These are phyloP conservation scores for Pichia californica DNA, from an alignment of 805 yeast species.

Conservation along the genomic window DNA sequence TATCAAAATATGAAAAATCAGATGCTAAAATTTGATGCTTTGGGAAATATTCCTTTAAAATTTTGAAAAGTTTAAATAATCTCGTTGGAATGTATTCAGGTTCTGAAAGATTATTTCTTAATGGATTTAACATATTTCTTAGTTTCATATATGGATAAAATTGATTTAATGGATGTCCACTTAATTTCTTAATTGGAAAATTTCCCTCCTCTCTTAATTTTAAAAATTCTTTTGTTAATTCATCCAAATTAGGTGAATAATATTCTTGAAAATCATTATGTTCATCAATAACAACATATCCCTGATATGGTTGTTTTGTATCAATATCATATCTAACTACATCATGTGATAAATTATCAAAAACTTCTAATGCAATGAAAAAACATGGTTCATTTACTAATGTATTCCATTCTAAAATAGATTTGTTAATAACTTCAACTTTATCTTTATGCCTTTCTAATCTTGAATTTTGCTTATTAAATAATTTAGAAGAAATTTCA, in stretches of 20 bases:
- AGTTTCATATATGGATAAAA: conserved; percentile 35
- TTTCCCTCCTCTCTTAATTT: conserved; percentile 45
- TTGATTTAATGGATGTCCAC: conserved; percentile 55
- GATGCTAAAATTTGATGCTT: conserved; percentile 68
- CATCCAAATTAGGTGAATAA: conserved; percentile 55
- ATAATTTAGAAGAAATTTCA: conserved; percentile 62
- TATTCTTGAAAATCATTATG: conserved; percentile 72
- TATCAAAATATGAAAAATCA: conserved; percentile 56
- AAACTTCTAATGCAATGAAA: conserved; percentile 73
- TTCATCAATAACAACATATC: conserved; percentile 66
- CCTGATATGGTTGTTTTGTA: conserved; percentile 67
- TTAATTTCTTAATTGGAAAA: conserved; percentile 26
- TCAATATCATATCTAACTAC: conserved; percentile 65
- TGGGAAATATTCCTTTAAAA: conserved; percentile 61
- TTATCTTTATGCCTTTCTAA: conserved; percentile 40
- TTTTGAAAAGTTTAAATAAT: conserved; percentile 54
- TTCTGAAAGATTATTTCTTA: conserved; percentile 57
- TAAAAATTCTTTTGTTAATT: conserved; percentile 49
- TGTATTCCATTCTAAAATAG: conserved; percentile 69
- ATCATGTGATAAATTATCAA: conserved; percentile 82
- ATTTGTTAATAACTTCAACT: conserved; percentile 62
- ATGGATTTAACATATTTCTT: conserved; percentile 52
- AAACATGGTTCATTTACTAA: conserved; percentile 60
- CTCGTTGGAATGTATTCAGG: conserved; percentile 84
- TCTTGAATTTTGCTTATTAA: conserved; percentile 43